phyloP scores from a whole-genome alignment of 2,329 filamentous ascomycete species.

The Sporothrix euskadiensis region DNA sequence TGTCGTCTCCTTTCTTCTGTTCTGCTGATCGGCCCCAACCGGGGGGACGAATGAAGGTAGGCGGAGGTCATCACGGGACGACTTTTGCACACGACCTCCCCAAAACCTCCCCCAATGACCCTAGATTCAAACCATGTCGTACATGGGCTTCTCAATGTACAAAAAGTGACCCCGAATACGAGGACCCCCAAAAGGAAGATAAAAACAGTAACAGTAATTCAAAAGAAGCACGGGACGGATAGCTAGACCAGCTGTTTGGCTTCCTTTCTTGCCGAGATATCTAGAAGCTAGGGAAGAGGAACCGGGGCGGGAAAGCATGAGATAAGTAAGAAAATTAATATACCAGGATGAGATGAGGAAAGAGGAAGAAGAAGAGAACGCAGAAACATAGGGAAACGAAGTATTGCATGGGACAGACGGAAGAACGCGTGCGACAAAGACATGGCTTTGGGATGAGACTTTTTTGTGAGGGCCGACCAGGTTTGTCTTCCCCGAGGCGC shows the following conservation, averaged over 20 bases:
- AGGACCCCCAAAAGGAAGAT: background rate
- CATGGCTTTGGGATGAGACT: conserved; percentile 4
- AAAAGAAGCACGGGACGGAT: background rate
- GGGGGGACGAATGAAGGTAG: background rate
- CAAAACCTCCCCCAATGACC: background rate
- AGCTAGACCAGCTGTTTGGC: background rate
- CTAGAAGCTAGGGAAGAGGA: background rate
- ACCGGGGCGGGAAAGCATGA: background rate
- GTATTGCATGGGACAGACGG: background rate
- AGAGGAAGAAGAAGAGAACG: background rate
- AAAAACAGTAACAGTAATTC: background rate
- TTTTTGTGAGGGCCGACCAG: background rate
- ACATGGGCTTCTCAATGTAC: background rate
- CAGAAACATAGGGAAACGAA: background rate
- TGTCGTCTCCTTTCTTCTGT: background rate
- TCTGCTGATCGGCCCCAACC: background rate
- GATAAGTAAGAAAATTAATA: background rate
- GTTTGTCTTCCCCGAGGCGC: conserved; percentile 12
- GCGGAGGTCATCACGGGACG: conserved; percentile 8
- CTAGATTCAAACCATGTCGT: background rate
- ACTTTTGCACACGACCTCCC: background rate
- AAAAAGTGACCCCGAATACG: background rate
- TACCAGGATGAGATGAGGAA: background rate
- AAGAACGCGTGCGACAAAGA: background rate
- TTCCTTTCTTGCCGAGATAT: conserved; percentile 3